These are phyloP conservation scores for Filobasidium floriforme DNA, from an alignment of 768 basidiomycete genomes.

Conservation along the genomic window DNA sequence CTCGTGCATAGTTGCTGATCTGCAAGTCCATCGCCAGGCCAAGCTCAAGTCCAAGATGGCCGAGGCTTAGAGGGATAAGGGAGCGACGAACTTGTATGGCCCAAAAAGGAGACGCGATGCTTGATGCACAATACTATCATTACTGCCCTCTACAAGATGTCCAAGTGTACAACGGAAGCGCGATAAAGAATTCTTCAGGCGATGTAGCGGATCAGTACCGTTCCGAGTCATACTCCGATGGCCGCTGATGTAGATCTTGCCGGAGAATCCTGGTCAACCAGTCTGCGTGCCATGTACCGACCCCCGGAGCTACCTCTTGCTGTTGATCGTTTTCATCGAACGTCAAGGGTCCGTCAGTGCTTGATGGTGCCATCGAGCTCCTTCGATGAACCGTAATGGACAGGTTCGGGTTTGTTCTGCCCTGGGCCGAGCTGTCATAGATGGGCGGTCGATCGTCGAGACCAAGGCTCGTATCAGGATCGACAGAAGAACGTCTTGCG, in stretches of 20 bases:
- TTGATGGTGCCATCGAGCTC: conserved; percentile 11
- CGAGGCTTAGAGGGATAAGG: background rate
- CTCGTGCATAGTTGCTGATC: background rate
- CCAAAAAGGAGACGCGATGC: no score
- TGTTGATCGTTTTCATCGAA: background rate
- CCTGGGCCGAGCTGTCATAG: background rate
- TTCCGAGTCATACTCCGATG: background rate
- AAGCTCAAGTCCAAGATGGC: conserved; percentile 33
- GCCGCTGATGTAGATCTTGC: conserved; percentile 13
- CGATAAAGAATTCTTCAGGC: no score
- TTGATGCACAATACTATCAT: no score
- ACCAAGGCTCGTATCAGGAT: background rate
- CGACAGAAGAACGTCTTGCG: background rate
- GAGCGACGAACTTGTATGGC: no score
- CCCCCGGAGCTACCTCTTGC: background rate
- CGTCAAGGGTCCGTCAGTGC: background rate
- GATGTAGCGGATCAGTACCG: no score
- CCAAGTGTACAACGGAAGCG: no score
- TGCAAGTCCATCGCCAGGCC: conserved; percentile 17
- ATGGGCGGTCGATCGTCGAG: conserved; percentile 8
- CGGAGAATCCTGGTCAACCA: conserved; percentile 36
- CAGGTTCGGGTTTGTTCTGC: conserved; percentile 10
- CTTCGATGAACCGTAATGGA: background rate
- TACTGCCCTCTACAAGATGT: no score
- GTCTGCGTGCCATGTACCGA: conserved; percentile 34